Evolutionary conservation across 2,329 filamentous ascomycete genomes (phyloP).

Genomic region (Plenodomus lindquistii): DNA sequence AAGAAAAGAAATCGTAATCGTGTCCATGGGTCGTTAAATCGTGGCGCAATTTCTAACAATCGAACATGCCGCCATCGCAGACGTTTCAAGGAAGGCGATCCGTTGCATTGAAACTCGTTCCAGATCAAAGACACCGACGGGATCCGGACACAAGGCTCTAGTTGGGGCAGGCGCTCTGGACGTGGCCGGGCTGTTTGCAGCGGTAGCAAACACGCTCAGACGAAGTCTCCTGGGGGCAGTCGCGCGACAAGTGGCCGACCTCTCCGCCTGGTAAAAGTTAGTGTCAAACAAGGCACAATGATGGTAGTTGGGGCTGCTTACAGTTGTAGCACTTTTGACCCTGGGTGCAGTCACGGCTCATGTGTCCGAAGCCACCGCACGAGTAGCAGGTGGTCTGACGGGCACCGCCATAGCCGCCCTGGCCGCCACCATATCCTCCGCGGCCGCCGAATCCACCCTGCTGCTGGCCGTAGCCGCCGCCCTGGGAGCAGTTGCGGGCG

Average conservation of each 20-base stretch:
- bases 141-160: conserved; percentile 50
- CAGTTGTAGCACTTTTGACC: conserved; percentile 99
- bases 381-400: conserved; percentile 81
- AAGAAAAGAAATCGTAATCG: conserved; percentile 44
- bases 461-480: conserved; percentile 43
- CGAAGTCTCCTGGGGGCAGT: conserved; percentile 90
- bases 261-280: conserved; percentile 63
- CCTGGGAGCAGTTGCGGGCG: conserved; percentile 83
- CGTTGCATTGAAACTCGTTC: conserved; percentile 32
- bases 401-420: conserved; percentile 50
- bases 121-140: conserved; percentile 37
- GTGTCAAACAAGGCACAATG: conserved; percentile 10
- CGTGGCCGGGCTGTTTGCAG: conserved; percentile 84
- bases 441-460: conserved; percentile 53
- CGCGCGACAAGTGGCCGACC: conserved; percentile 90
- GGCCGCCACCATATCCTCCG: conserved; percentile 50
- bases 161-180: conserved; percentile 92
- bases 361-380: conserved; percentile 94
- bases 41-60: conserved; percentile 32
- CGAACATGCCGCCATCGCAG: conserved; percentile 26
- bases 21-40: conserved; percentile 39
- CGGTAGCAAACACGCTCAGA: conserved; percentile 99
- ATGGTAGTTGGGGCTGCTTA: conserved; percentile 43
- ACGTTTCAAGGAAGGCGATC: conserved; percentile 19
- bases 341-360: conserved; percentile 97